These are phyloP conservation scores for Lipomyces orientalis DNA, from an alignment of 805 yeast genomes.

Conservation along the genomic window DNA sequence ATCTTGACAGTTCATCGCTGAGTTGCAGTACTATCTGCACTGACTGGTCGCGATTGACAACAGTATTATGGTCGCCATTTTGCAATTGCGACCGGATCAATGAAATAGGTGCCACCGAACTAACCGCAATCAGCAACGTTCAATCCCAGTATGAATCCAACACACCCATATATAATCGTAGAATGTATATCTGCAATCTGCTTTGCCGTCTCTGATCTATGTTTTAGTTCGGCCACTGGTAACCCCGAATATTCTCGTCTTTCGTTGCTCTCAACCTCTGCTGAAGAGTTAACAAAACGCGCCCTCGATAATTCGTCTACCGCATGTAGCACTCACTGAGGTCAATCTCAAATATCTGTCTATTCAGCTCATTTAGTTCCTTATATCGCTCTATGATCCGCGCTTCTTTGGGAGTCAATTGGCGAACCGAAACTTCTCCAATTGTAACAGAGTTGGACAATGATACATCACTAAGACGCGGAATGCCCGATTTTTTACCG, in stretches of 20 bases:
- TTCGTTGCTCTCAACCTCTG: constrained; percentile 6
- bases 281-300: neutral
- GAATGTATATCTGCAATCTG: constrained; percentile 7
- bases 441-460: neutral
- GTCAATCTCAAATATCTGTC: neutral
- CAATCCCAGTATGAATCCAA: neutral
- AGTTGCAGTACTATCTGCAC: constrained; percentile 3
- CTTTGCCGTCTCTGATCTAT: neutral
- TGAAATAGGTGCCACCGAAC: neutral
- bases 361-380: constrained; percentile 2
- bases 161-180: neutral
- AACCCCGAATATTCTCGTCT: neutral
- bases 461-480: neutral
- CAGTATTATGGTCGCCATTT: neutral
- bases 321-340: neutral
- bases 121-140: neutral
- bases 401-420: constrained; percentile 1
- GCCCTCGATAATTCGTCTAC: neutral
- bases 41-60: constrained; percentile 9
- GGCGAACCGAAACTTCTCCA: neutral
- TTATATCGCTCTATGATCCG: neutral
- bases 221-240: neutral
- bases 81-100: neutral
- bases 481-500: neutral
- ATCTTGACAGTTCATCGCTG: constrained; percentile 10